These are phyloP conservation scores for Panicum hallii DNA, from an alignment of 202 grass and related monocot species.

Conservation along the genomic window DNA sequence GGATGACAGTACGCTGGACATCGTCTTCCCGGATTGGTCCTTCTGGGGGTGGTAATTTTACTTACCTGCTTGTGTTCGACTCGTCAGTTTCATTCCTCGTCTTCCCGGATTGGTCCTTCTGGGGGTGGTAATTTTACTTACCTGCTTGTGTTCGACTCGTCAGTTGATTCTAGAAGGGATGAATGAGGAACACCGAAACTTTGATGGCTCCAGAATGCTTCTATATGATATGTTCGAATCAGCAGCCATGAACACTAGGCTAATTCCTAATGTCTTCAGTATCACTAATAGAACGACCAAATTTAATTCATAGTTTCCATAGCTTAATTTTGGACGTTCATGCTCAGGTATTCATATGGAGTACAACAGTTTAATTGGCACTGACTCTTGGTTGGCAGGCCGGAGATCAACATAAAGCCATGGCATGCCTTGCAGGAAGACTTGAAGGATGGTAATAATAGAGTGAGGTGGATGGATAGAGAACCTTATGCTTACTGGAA, in stretches of 20 bases:
- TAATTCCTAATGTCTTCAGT: background rate
- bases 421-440: conserved; percentile 66
- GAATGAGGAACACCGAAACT: background rate
- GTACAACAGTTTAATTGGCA: conserved; percentile 2
- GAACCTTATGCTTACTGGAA: conserved; percentile 94
- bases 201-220: background rate
- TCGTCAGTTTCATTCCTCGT: conserved; percentile 12
- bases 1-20: conserved; percentile 72
- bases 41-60: conserved; percentile 96
- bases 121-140: conserved; percentile 81
- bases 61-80: background rate
- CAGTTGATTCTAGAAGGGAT: background rate
- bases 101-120: conserved; percentile 98
- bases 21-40: conserved; percentile 94
- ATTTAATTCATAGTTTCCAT: conserved; percentile 8
- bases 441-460: conserved; percentile 61
- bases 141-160: background rate
- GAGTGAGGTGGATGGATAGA: conserved; percentile 65
- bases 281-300: background rate
- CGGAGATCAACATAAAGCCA: conserved; percentile 93
- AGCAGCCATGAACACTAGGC: background rate
- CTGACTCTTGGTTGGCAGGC: conserved; percentile 51
- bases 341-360: background rate
- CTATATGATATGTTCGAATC: background rate
- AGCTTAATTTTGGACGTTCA: background rate